Evolutionary conservation across 108 stramenopile species (phyloP).

Genomic region (Parietichytrium sp.): DNA sequence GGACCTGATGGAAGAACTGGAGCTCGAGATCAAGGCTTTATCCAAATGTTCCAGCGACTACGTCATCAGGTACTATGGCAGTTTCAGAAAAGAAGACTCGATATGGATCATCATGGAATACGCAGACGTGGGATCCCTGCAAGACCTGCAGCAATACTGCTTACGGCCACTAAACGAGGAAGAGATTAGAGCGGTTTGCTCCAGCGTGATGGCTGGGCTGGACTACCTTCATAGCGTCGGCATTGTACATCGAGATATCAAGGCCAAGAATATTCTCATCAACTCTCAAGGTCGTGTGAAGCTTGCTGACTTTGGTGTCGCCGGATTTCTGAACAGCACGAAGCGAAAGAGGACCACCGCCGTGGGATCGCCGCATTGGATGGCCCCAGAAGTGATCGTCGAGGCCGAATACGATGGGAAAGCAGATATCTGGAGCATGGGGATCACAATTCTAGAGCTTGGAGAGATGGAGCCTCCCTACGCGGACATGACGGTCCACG

Average conservation of each 20-base stretch:
- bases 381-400: constrained; percentile 40
- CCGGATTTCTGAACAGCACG: neutral
- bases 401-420: neutral
- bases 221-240: constrained; percentile 74
- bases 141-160: constrained; percentile 8
- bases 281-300: neutral
- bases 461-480: constrained; percentile 95
- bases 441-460: constrained; percentile 22
- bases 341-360: neutral
- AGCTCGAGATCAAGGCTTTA: neutral
- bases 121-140: constrained; percentile 30
- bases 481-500: constrained; percentile 82
- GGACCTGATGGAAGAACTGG: constrained; percentile 20
- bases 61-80: constrained; percentile 22
- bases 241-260: constrained; percentile 60
- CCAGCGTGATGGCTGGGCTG: constrained; percentile 65
- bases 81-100: neutral
- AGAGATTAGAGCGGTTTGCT: neutral
- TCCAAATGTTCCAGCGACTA: neutral
- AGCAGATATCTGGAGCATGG: constrained; percentile 41
- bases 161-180: constrained; percentile 29
- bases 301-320: neutral
- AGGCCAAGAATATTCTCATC: constrained; percentile 45
- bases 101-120: constrained; percentile 38
- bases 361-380: constrained; percentile 39